Evolutionary conservation across 2,329 filamentous ascomycete species (phyloP).

Genomic region (Aspergillus sp.): DNA sequence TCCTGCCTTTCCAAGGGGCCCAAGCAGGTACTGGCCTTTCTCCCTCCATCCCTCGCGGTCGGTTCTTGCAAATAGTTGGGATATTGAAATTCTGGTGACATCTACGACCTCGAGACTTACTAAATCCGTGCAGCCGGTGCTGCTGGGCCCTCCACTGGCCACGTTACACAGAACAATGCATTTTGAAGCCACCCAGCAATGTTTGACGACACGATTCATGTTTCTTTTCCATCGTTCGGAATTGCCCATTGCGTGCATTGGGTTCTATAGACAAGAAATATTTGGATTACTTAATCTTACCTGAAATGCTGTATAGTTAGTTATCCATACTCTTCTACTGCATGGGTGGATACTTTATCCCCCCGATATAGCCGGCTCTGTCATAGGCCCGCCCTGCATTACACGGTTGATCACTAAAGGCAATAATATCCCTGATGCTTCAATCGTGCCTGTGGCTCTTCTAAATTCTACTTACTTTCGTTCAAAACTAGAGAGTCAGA

Average conservation of each 20-base stretch:
- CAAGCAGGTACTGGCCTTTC: not conserved
- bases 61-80: too few species aligned
- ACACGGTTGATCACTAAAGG: not conserved
- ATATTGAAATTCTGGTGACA: not conserved
- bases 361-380: not conserved
- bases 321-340: too few species aligned
- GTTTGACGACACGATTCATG: not conserved
- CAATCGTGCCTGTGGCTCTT: too few species aligned
- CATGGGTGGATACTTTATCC: not conserved
- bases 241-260: not conserved
- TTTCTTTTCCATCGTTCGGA: not conserved
- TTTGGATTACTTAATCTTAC: too few species aligned
- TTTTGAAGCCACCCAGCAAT: too few species aligned
- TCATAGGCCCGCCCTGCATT: too few species aligned
- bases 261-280: too few species aligned
- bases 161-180: not conserved
- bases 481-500: too few species aligned
- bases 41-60: too few species aligned
- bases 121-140: too few species aligned
- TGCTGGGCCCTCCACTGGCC: not conserved
- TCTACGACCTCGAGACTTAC: not conserved
- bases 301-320: too few species aligned
- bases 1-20: not conserved
- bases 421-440: not conserved
- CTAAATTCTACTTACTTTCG: too few species aligned